phyloP scores from a whole-genome alignment of 2,329 filamentous ascomycete genomes.

The Ilyonectria sp. region DNA sequence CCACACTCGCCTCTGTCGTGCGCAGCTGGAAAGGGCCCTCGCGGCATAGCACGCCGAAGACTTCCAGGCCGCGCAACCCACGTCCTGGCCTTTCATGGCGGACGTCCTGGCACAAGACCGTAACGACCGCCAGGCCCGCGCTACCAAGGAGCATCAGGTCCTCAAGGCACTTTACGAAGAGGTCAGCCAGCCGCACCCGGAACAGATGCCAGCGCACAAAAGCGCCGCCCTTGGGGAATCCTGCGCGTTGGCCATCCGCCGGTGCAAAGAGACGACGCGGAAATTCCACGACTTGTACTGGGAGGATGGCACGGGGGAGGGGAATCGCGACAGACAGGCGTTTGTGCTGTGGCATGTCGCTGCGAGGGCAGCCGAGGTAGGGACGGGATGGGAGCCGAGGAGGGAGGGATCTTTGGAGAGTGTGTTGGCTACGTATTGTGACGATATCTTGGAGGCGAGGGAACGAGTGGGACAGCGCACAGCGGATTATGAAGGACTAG shows the following conservation, averaged over 20 bases:
- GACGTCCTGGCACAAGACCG: slow-evolving; percentile 35
- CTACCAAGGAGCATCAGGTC: slow-evolving; percentile 27
- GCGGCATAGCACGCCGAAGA: slow-evolving; percentile 42
- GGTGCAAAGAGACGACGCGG: slow-evolving; percentile 34
- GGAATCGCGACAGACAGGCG: slow-evolving; percentile 27
- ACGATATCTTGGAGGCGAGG: neutral
- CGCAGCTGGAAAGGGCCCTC: slow-evolving; percentile 35
- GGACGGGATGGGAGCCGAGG: slow-evolving; percentile 31
- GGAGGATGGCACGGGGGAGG: slow-evolving; percentile 1
- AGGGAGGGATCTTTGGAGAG: neutral
- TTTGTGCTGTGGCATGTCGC: slow-evolving; percentile 39
- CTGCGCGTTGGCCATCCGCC: slow-evolving; percentile 18
- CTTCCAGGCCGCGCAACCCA: slow-evolving; percentile 21
- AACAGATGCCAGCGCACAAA: slow-evolving; percentile 25
- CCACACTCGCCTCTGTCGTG: slow-evolving; percentile 33
- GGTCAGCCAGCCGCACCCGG: slow-evolving; percentile 16
- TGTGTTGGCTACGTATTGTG: slow-evolving; percentile 20
- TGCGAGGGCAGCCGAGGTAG: slow-evolving; percentile 25
- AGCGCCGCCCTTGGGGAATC: slow-evolving; percentile 20
- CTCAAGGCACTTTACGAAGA: slow-evolving; percentile 31
- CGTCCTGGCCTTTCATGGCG: slow-evolving; percentile 23
- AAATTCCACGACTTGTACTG: slow-evolving; percentile 20
- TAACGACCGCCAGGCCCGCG: slow-evolving; percentile 31
- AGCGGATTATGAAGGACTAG: neutral
- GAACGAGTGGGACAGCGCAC: too few relatives aligned